Base-by-base conservation (phyloP, 1,139 yeast genomes). In the Dujonia santamariae region DNA sequence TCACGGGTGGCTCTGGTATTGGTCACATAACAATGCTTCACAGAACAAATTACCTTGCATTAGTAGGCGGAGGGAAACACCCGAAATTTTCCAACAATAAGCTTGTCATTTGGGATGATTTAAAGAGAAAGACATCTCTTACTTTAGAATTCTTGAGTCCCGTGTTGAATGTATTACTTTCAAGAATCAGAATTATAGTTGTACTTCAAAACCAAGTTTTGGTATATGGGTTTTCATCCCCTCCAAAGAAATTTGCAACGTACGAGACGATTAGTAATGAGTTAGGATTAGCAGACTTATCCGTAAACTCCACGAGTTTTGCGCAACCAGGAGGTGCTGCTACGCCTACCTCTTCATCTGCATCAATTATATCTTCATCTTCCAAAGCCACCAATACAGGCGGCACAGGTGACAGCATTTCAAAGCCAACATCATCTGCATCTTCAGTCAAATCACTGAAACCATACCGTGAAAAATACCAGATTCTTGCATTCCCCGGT, bases 91-190 rank as follows among this genome's bases (percentile, higher is more conserved):
- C 96, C 2, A 71, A 76, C 46, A 86, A 86, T 57, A 84, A 84
- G 53, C 68, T 83, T 32, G 72, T 87, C 22, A 81, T 90, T 12
- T 90, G 97, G 96, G 97, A 90, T 58, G 97, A 90, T 54, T 58
- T 86, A 42, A 85, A 86, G 56, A 73, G 84, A 35, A 80, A 80
- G 47, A 80, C 80, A 29, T 84, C 90, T n/a, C 66, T 86, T 19
- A 72, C 76, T 21, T 61, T 90, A 38, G 94, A 85, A 53, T 87
- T 88, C 51, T 70, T 74, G 63, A 75, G 80, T 30, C 85, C 92
- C 0, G 81, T 90, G 2, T 59, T 83, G 35, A 80, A 84, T 46
- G 88, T 86, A 4, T 67, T 84, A 32, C 60, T 90, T 30, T 83
- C 95, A 7, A 68, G 96, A 37, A 76, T 82, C 18, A 64, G 88